These are phyloP conservation scores for Verticillium alfalfae DNA, from an alignment of 2,329 filamentous ascomycete species.

Conservation along the genomic window DNA sequence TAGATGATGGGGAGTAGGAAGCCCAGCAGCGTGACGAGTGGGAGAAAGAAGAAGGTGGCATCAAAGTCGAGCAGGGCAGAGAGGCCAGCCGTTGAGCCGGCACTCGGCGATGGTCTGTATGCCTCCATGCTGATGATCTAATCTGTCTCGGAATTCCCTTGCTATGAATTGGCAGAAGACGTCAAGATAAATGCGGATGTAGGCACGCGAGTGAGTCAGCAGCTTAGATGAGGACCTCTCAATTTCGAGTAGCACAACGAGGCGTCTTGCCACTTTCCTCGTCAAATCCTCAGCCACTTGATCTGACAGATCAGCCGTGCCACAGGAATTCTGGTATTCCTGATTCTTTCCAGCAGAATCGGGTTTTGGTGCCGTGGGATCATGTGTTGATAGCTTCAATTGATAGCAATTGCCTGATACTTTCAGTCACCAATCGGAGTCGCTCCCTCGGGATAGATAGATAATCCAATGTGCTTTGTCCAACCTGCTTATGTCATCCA, in stretches of 20 bases:
- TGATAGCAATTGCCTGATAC: neutral
- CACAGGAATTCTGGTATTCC: too few relatives aligned
- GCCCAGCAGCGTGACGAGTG: slow-evolving; percentile 37
- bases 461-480: neutral
- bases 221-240: neutral
- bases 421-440: neutral
- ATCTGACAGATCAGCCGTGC: neutral
- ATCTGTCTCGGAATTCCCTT: neutral
- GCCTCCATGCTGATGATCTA: neutral
- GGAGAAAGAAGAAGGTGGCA: slow-evolving; percentile 27
- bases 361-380: neutral
- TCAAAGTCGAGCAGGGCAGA: slow-evolving; percentile 12
- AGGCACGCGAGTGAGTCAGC: neutral
- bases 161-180: neutral
- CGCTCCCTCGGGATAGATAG: neutral
- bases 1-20: slow-evolving; percentile 50
- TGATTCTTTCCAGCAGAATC: neutral
- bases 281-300: neutral
- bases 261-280: neutral
- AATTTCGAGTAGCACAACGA: too few relatives aligned
- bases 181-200: neutral
- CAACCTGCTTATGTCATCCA: neutral
- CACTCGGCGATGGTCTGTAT: neutral
- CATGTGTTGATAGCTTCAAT: neutral
- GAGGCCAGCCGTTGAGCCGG: neutral